phyloP scores from a whole-genome alignment of 805 yeast genomes.

The Metschnikowia chrysomelidarum region DNA sequence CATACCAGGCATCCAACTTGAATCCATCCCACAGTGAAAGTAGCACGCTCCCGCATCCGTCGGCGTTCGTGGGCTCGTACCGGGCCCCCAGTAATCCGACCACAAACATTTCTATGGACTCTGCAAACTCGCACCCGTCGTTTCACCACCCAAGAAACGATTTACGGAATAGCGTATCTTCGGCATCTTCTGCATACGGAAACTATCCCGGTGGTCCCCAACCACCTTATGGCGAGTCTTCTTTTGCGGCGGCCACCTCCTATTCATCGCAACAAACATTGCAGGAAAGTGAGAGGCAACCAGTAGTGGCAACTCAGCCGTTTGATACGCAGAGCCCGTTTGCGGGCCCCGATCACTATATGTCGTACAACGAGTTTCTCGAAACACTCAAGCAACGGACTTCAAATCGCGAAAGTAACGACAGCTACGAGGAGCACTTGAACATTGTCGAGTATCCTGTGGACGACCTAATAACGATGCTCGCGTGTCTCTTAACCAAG shows the following conservation, averaged over 20 bases:
- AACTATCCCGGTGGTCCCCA: conserved; percentile 1
- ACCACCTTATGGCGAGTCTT: not conserved
- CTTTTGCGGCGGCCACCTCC: conserved; percentile 4
- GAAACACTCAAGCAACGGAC: conserved; percentile 23
- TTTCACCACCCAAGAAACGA: conserved; percentile 10
- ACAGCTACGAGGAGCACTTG: conserved; percentile 47
- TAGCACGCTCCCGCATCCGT: conserved; percentile 5
- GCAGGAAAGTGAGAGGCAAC: conserved; percentile 1
- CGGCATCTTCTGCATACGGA: conserved; percentile 11
- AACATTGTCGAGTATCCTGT: conserved; percentile 84
- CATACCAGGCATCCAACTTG: conserved; percentile 24
- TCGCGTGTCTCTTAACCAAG: conserved; percentile 78
- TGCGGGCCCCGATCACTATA: conserved; percentile 41
- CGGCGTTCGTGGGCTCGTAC: conserved; percentile 14
- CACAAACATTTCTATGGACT: conserved; percentile 51
- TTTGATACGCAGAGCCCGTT: conserved; percentile 1
- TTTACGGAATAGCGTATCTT: conserved; percentile 5
- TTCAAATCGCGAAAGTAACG: conserved; percentile 13
- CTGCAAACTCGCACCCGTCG: conserved; percentile 28
- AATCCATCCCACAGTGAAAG: conserved; percentile 3
- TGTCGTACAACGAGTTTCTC: conserved; percentile 42
- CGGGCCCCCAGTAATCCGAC: conserved; percentile 47
- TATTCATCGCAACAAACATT: not conserved
- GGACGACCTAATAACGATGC: conserved; percentile 76
- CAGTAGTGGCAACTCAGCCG: not conserved